Evolutionary conservation across 306 rosid species (phyloP).

Genomic region (Acacia acuminata): DNA sequence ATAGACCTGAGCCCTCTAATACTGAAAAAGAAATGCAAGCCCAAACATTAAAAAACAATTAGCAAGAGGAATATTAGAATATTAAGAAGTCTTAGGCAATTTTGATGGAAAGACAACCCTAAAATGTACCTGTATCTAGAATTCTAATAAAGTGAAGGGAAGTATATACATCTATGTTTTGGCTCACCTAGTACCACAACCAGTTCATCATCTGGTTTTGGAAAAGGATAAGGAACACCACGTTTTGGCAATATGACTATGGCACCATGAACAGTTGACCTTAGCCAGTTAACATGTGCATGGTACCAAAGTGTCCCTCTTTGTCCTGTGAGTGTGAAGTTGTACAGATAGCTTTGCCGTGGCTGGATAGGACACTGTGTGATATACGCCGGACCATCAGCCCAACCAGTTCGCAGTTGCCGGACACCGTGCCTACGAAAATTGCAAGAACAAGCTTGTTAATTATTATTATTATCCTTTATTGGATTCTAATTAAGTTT

Average conservation of each 20-base stretch:
- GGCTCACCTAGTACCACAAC: slow-evolving; percentile 60
- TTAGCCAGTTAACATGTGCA: slow-evolving; percentile 82
- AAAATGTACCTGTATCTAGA: too few species aligned
- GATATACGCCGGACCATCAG: slow-evolving; percentile 80
- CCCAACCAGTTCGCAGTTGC: slow-evolving; percentile 78
- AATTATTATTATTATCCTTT: background rate
- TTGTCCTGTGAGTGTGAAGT: slow-evolving; percentile 79
- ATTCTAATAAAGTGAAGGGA: background rate
- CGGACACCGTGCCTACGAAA: slow-evolving; percentile 71
- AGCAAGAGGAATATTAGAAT: too few species aligned
- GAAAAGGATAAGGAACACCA: slow-evolving; percentile 83
- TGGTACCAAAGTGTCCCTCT: slow-evolving; percentile 89
- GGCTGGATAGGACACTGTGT: slow-evolving; percentile 80
- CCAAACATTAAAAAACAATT: too few species aligned
- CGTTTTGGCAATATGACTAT: slow-evolving; percentile 75
- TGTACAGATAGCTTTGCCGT: slow-evolving; percentile 62
- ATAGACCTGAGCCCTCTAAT: too few species aligned
- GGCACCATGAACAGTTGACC: slow-evolving; percentile 82
- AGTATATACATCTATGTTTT: background rate
- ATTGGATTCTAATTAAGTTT: background rate
- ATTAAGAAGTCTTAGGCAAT: too few species aligned
- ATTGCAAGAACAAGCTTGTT: background rate
- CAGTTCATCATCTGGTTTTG: slow-evolving; percentile 67
- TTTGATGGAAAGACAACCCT: too few species aligned
- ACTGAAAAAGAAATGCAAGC: too few species aligned